A percentile compares a stretch with the other conserved stretches of the same genome.
These are phyloP conservation scores for Clitopilus passeckerianus DNA, from an alignment of 768 basidiomycete species.

Conservation along the genomic window DNA sequence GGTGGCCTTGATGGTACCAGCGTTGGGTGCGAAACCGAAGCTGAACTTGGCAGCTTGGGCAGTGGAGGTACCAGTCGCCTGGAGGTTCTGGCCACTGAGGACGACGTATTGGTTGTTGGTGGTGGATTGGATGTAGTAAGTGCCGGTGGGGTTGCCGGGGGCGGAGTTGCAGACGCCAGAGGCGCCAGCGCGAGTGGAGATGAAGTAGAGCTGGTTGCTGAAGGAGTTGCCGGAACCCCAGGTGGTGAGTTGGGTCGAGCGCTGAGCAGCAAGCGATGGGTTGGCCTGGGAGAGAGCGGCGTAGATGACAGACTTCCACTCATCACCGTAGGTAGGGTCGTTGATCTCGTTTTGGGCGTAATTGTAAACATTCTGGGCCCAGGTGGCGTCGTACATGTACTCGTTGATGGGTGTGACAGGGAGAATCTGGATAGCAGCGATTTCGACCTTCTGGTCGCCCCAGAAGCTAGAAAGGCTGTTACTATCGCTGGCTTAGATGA, in stretches of 20 bases:
- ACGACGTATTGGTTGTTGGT: conserved; percentile 18
- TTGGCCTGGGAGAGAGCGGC: conserved; percentile 24
- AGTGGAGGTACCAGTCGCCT: conserved; percentile 15
- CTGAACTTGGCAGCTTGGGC: conserved; percentile 17
- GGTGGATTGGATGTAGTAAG: conserved; percentile 20
- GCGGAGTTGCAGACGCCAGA: conserved; percentile 21
- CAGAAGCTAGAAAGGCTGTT: conserved; percentile 18
- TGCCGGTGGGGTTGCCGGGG: conserved; percentile 22
- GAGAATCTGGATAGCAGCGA: conserved; percentile 29
- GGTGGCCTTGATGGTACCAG: conserved; percentile 20
- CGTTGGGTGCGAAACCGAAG: conserved; percentile 23
- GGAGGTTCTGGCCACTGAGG: conserved; percentile 16
- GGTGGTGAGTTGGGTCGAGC: conserved; percentile 21
- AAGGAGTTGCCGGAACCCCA: conserved; percentile 29
- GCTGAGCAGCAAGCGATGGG: conserved; percentile 19
- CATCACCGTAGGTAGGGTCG: conserved; percentile 19
- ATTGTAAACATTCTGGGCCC: conserved; percentile 21
- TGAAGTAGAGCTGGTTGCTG: conserved; percentile 24
- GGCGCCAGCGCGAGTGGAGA: conserved; percentile 24
- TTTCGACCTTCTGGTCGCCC: conserved; percentile 25
- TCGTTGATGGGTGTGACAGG: conserved; percentile 30
- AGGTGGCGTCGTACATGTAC: conserved; percentile 24
- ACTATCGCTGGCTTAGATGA: neutral
- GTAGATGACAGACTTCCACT: conserved; percentile 29
- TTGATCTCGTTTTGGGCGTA: conserved; percentile 22